Base-by-base conservation (phyloP, 2,329 filamentous ascomycete genomes). In the Cordyceps cicadae region DNA sequence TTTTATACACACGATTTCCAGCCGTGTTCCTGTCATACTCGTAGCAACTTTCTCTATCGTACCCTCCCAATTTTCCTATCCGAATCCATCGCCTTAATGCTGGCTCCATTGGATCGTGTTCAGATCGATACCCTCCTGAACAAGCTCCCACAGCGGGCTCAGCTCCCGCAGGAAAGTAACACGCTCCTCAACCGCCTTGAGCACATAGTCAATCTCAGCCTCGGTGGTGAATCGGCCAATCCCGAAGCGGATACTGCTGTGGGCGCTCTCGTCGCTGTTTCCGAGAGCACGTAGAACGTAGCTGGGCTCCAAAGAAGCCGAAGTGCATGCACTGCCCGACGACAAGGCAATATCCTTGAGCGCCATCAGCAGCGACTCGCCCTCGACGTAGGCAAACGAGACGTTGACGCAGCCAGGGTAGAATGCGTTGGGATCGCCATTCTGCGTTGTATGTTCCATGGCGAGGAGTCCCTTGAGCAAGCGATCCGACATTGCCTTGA, bases 101-200 rank as follows among this genome's bases (percentile, higher is more conserved):
- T 97, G 92, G 72, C 89, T 96, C 94, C 94, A 99, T 77, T 99
- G 88, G 69, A 99, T 99, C 49, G 91, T 96, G 76, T 95, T 90
- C 67, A 99, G 78, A 71, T 96, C 94, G 65, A 99, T 85, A 17
- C 94, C 94, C 74, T 99, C 94, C 77, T 99, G 94, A 14, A 99
- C 94, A 65, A 99, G 77, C 76, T 99, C 94, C 94, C 94, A 99
- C 61, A 99, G 78, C 45, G 94, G 94, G 72, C 92, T 97, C 66
- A 99, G 80, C 77, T 99, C 94, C 68, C 94, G 86, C 69, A 99
- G 79, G 81, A 97, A 97, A 17, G 86, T 88, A 49, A 99, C 94
- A 57, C 94, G 85, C 72, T 96, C 90, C 73, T 84, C 84, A 0
- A 99, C 94, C 0, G 94, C 93, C 77, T 96, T 94, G 62, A 99